Percentiles rank a stretch among this genome's conserved stretches.
These are phyloP conservation scores for Lanmaoa pseudosensibilis DNA, from an alignment of 768 basidiomycete species.

Conservation along the genomic window DNA sequence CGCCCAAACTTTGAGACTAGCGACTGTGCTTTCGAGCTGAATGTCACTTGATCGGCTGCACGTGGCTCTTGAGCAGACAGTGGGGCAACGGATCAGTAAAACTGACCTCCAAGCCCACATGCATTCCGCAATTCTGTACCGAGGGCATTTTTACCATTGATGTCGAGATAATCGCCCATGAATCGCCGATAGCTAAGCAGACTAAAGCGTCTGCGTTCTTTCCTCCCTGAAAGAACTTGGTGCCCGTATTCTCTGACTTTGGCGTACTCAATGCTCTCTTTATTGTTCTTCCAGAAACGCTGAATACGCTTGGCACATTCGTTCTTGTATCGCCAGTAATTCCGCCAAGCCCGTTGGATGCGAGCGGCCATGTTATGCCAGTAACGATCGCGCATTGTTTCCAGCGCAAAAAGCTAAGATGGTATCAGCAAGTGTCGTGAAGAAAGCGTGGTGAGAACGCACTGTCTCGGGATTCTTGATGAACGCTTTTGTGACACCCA, in stretches of 20 bases:
- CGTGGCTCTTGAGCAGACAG: slow-evolving; percentile 1
- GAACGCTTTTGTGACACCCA: slow-evolving; percentile 98
- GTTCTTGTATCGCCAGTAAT: slow-evolving; percentile 92
- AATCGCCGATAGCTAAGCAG: slow-evolving; percentile 92
- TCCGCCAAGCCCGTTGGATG: slow-evolving; percentile 95
- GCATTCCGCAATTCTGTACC: slow-evolving; percentile 73
- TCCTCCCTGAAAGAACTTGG: slow-evolving; percentile 84
- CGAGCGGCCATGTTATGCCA: slow-evolving; percentile 99
- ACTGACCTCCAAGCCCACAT: slow-evolving; percentile 74
- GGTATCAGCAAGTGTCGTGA: background rate
- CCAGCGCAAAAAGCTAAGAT: slow-evolving; percentile 87
- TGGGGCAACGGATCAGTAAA: background rate
- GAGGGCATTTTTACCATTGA: slow-evolving; percentile 77
- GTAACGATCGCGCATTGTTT: slow-evolving; percentile 98
- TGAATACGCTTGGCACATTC: slow-evolving; percentile 96
- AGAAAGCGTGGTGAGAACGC: slow-evolving; percentile 25
- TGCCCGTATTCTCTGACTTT: slow-evolving; percentile 95
- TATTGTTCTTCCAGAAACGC: slow-evolving; percentile 98
- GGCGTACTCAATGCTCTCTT: slow-evolving; percentile 86
- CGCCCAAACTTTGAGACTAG: slow-evolving; percentile 83
- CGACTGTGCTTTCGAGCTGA: slow-evolving; percentile 79
- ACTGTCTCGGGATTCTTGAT: slow-evolving; percentile 99
- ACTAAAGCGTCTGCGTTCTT: slow-evolving; percentile 92
- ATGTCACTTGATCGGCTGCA: slow-evolving; percentile 73
- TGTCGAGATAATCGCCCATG: slow-evolving; percentile 92